Evolutionary conservation across 305 asterid species (phyloP).

Genomic region (Fraxinus sp.): DNA sequence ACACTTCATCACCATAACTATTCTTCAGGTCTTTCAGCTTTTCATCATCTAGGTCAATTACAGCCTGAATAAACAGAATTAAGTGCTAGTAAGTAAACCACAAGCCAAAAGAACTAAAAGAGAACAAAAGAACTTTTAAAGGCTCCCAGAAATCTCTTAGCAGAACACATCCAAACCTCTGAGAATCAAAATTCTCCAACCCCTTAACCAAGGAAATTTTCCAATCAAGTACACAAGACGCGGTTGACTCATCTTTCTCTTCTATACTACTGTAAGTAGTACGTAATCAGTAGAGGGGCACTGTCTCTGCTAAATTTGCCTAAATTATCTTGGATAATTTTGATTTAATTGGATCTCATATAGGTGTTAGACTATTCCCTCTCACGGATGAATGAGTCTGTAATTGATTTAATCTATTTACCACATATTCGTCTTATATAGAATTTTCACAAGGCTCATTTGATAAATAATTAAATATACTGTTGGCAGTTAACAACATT

Average conservation of each 20-base stretch:
- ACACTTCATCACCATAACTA: constrained; percentile 26
- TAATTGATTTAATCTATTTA: background rate
- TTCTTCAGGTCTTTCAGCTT: constrained; percentile 23
- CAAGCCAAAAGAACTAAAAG: background rate
- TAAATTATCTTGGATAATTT: background rate
- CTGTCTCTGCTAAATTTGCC: background rate
- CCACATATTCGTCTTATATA: background rate
- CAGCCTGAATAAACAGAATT: constrained; percentile 22
- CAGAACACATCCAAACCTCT: background rate
- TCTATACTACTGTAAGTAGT: background rate
- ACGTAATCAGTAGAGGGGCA: background rate
- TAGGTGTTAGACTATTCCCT: background rate
- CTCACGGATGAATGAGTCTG: background rate
- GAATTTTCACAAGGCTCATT: background rate
- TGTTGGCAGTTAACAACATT: background rate
- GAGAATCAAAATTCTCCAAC: background rate
- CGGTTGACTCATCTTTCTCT: background rate
- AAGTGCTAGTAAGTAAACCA: background rate
- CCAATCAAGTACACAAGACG: background rate
- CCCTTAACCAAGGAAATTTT: background rate
- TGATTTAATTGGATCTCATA: background rate
- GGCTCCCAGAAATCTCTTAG: background rate
- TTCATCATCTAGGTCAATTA: constrained; percentile 30
- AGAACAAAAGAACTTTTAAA: background rate
- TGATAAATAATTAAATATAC: background rate